Conservation (phyloP, 129 eudicot genomes). For the Ambrosia trifida region DNA sequence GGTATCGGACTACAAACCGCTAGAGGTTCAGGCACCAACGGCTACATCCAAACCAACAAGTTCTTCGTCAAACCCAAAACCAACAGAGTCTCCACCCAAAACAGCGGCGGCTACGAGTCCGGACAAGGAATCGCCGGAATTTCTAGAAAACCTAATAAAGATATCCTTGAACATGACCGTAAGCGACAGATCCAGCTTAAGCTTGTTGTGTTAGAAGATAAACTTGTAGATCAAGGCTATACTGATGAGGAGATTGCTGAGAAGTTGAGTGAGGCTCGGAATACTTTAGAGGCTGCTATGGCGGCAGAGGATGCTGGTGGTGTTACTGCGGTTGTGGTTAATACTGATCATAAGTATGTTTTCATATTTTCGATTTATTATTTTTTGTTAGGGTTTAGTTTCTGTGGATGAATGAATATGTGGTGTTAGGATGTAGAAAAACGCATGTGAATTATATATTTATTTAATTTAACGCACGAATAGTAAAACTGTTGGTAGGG, state of each 20-base stretch:
- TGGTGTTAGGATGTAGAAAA: too few relatives aligned
- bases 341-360: conserved; percentile 27
- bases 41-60: conserved; percentile 81
- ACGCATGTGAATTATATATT: too few relatives aligned
- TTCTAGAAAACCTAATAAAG: conserved; percentile 62
- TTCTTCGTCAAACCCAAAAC: conserved; percentile 65
- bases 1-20: conserved; percentile 94
- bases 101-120: conserved; percentile 49
- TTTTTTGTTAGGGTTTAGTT: too few relatives aligned
- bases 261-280: conserved; percentile 63
- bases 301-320: conserved; percentile 53
- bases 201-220: conserved; percentile 77
- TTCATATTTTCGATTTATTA: background rate
- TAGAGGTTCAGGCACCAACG: conserved; percentile 94
- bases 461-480: too few relatives aligned
- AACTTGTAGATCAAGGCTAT: conserved; percentile 78
- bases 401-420: too few relatives aligned
- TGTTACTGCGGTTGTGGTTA: conserved; percentile 23
- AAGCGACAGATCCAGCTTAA: conserved; percentile 89
- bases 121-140: conserved; percentile 84
- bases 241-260: conserved; percentile 69
- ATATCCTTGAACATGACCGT: conserved; percentile 86
- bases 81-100: conserved; percentile 41
- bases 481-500: too few relatives aligned
- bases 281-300: conserved; percentile 57